A percentile compares a stretch with the other conserved stretches of the same genome.
phyloP scores from a whole-genome alignment of 371 early-diverging fungal genomes.

The Apophysomyces elegans region DNA sequence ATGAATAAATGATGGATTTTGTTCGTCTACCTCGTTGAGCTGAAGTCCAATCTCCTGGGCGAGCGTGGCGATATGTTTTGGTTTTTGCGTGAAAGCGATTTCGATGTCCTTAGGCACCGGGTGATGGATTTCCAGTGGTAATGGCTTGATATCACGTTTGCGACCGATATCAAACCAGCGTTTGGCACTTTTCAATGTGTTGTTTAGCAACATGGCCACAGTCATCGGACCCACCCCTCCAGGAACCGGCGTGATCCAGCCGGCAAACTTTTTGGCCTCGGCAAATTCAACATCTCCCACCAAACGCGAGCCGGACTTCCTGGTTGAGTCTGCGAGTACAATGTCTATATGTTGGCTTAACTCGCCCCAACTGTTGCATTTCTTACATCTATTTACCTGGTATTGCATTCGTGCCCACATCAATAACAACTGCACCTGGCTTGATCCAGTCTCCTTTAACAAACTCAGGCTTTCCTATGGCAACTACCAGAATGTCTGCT shows the following conservation, averaged over 20 bases:
- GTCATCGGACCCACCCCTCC: slow-evolving; percentile 98
- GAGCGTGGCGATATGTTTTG: slow-evolving; percentile 76
- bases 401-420: slow-evolving; percentile 92
- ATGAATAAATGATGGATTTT: not conserved
- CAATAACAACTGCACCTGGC: slow-evolving; percentile 89
- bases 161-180: slow-evolving; percentile 63
- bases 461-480: slow-evolving; percentile 80
- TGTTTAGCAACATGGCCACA: slow-evolving; percentile 92
- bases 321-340: slow-evolving; percentile 63
- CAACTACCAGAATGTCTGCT: slow-evolving; percentile 91
- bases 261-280: slow-evolving; percentile 67
- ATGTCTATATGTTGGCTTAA: not conserved
- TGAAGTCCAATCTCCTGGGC: slow-evolving; percentile 80
- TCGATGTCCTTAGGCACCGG: slow-evolving; percentile 92
- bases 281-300: slow-evolving; percentile 94
- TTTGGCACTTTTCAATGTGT: slow-evolving; percentile 80
- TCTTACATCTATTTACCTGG: slow-evolving; percentile 44
- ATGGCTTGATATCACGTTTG: slow-evolving; percentile 57
- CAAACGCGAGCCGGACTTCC: slow-evolving; percentile 86
- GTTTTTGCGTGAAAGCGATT: slow-evolving; percentile 86
- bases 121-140: slow-evolving; percentile 58
- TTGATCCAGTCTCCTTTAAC: slow-evolving; percentile 92
- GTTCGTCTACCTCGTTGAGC: slow-evolving; percentile 52
- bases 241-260: slow-evolving; percentile 92
- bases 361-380: not conserved